Base-by-base conservation (phyloP, 129 eudicot genomes). In the Calendula officinalis region DNA sequence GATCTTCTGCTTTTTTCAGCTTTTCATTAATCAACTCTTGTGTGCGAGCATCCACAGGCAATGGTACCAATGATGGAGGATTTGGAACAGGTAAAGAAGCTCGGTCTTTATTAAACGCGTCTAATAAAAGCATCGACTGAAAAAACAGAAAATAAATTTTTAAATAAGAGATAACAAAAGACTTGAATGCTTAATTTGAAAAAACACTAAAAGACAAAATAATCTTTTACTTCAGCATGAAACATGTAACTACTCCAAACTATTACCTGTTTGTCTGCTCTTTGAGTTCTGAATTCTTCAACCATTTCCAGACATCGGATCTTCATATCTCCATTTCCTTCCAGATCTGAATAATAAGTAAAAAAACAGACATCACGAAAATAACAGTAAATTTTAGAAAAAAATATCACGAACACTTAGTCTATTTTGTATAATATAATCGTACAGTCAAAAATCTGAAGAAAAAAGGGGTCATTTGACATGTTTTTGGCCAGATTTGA, bases 21-120 rank as follows among this genome's bases (percentile, higher is more conserved):
- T 92, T 92, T 82, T 92, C 98, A 56, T 92, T 92, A 1, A 92
- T 92, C 87, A 92, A 68, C 70, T 92, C 96, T 71, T 92, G 98
- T 7, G 95, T 88, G 62, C 86, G 88, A 61, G 96, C 82, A 85
- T 92, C 96, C 40, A 84, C 85, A 43, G 96, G 91, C 69, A 81
- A 53, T 10, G 96, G 81, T 16, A 95, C 89, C 81, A 82, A 62
- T 72, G 79, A 75, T 14, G 95, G 86, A 63, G 98, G 78, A 66
- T 82, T 85, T 37, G 89, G 83, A 62, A 92, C 83, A 41, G 98
- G 98, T 67, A 92, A 75, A 60, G 98, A 85, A 49, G 96, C 98
- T 72, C 98, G 83, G 71, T 92, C 98, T 77, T 83, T 92, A 80
- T 92, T 92, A 70, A 92, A 92, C 11, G 98, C 98, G 37, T 92